Base-by-base conservation (phyloP, 495 filamentous ascomycete species). In the Tuber brumale region DNA sequence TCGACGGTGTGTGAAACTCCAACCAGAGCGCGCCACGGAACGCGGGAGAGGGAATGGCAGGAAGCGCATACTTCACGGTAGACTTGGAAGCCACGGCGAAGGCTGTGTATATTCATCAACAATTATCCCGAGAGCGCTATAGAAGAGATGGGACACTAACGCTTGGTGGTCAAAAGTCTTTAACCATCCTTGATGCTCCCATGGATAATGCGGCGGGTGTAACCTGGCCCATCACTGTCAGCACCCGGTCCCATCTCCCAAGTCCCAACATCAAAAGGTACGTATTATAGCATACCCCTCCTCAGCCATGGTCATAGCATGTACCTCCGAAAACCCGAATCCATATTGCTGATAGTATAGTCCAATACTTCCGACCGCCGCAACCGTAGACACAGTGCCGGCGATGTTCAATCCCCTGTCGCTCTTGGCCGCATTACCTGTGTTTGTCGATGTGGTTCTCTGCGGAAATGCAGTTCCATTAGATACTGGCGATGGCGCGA, bases 1-100 rank as follows among this genome's bases (percentile, higher is more conserved):
- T 98, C 94, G 83, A 97, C 93, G 75, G 96, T 98, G 88, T 97
- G 89, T 83, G 93, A 89, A 72, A 89, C 90, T 85, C 94, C 96
- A 84, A 99, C 96, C 75, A 98, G 90, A 31, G 91, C 81, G 84
- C 96, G 93, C 90, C 95, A 99, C 72, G 96, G 94, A 70, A 99
- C 90, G 86, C 96, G 92, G 84, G 88, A 90, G 72, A 99, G 91
- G 73, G 96, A 98, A 89, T 99, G 96, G 88, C 96, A 99, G 76
- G 93, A 91, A 72, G 95, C 89, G 89, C 96, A 99, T 81, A 99
- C 96, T 86, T 99, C 96, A 82, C 91, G 94, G 89, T 99, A 99
- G 84, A 99, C 96, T 87, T 97, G 96, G 91, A 99, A 98, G 86
- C 96, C 96, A 86, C 96, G 94, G 83, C 96, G 95, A 81, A 99